Base-by-base conservation (phyloP, 1,139 yeast species). In the Lodderomyces parapsilosis region DNA sequence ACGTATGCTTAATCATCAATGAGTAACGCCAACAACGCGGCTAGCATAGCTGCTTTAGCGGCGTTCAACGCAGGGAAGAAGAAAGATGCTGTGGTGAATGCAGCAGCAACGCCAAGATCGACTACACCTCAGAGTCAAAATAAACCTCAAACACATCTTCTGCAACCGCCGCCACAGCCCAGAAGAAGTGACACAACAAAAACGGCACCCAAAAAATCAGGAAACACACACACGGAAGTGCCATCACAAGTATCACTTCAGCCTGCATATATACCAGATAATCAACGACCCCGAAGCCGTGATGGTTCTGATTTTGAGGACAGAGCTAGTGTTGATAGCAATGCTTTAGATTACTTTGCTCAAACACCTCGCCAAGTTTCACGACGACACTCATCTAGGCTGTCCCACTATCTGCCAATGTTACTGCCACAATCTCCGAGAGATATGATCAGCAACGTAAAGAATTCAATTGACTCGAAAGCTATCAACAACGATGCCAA, bases 11-110 rank as follows among this genome's bases (percentile, higher is more conserved):
- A 7, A 8, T 24, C n/a, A 9, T 36, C 38, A 30, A 30, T 30
- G 33, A 30, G 33, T 17, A 15, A 8, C 19, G 32, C 43, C 19
- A 37, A 25, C 25, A 47, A 47, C 42, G 58, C 60, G 43, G 62
- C 59, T 13, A 62, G 63, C 37, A 66, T 68, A 2, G 70, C 70
- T n/a, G 70, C 70, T 3, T 46, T 63, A 49, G 68, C 68, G 2
- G 70, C 70, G 1, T 64, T 64, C 44, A 63, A 57, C 38, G 56
- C 59, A 8, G 51, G 48, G 20, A 47, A 44, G 24, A 52, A 47
- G 35, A 50, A 52, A 32, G 55, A 53, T 8, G 39, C 34, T 3
- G 22, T 39, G 20, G 19, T 13, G 3, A 36, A 36, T n/a, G 17
- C 19, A 35, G 15, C 22, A 7, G 22, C 25, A 11, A 32, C 22